These are phyloP conservation scores for Zangia roseola DNA, from an alignment of 768 basidiomycete genomes.

Conservation along the genomic window DNA sequence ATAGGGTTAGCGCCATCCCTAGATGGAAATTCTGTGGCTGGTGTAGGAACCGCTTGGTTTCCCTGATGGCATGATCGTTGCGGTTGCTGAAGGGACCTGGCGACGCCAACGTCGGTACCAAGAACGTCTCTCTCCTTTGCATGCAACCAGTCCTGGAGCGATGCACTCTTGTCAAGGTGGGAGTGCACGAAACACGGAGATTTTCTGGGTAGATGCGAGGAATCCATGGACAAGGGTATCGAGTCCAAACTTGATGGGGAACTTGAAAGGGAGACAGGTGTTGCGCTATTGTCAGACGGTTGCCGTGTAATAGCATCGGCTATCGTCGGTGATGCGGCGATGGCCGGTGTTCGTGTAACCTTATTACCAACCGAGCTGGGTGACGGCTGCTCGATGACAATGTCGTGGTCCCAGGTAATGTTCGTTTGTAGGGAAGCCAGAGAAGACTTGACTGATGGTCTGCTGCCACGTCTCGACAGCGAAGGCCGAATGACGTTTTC, in stretches of 20 bases:
- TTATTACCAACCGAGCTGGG: slow-evolving; percentile 21
- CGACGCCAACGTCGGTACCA: slow-evolving; percentile 45
- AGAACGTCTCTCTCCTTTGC: slow-evolving; percentile 28
- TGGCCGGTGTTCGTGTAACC: slow-evolving; percentile 1
- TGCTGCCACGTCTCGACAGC: slow-evolving; percentile 35
- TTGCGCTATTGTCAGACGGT: slow-evolving; percentile 1
- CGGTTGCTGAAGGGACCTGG: slow-evolving; percentile 44
- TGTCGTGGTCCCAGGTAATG: slow-evolving; percentile 34
- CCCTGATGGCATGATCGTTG: slow-evolving; percentile 11
- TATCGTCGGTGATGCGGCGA: slow-evolving; percentile 19
- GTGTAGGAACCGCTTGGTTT: slow-evolving; percentile 5
- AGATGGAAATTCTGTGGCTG: slow-evolving; percentile 12
- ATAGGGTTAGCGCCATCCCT: slow-evolving; percentile 15
- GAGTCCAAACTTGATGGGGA: slow-evolving; percentile 29
- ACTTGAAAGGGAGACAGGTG: slow-evolving; percentile 25
- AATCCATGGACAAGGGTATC: slow-evolving; percentile 28
- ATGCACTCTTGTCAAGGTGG: slow-evolving; percentile 78
- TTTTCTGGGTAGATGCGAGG: slow-evolving; percentile 26
- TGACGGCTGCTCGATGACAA: slow-evolving; percentile 36
- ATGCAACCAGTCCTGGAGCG: slow-evolving; percentile 73
- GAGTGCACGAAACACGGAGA: slow-evolving; percentile 96
- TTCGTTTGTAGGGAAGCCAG: slow-evolving; percentile 32
- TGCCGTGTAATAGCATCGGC: slow-evolving; percentile 21
- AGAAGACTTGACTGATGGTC: slow-evolving; percentile 28
- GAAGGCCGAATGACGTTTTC: slow-evolving; percentile 34